Conservation (phyloP, 2,329 filamentous ascomycete species). For the Podosphaera fusca region DNA sequence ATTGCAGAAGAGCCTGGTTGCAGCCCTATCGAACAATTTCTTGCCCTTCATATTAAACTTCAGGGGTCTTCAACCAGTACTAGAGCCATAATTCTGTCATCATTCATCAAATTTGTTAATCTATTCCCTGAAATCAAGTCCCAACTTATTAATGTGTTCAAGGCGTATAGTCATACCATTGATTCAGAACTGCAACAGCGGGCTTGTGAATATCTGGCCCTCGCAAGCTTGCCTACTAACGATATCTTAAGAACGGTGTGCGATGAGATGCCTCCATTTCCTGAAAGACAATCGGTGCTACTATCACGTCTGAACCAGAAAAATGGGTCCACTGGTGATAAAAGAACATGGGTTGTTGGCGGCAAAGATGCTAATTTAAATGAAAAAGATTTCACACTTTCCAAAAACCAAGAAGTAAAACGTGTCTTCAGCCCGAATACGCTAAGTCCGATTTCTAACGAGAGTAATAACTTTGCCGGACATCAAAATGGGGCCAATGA, state of each 20-base stretch:
- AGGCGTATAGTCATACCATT: constrained; percentile 77
- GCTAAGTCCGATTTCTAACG: constrained; percentile 19
- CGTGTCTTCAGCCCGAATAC: constrained; percentile 52
- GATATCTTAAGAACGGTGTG: constrained; percentile 82
- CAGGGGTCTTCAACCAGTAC: constrained; percentile 73
- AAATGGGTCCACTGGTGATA: constrained; percentile 77
- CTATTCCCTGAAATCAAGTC: constrained; percentile 96
- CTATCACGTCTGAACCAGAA: constrained; percentile 87
- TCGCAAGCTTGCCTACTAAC: constrained; percentile 70
- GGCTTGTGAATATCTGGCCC: constrained; percentile 78
- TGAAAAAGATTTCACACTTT: constrained; percentile 54
- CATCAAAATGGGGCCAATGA: constrained; percentile 34
- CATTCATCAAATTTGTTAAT: constrained; percentile 95
- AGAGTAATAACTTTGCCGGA: constrained; percentile 28
- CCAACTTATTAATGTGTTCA: constrained; percentile 74
- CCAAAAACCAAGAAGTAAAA: constrained; percentile 62
- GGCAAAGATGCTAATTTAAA: constrained; percentile 84
- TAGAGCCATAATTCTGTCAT: constrained; percentile 80
- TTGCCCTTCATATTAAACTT: constrained; percentile 79
- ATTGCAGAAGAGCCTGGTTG: constrained; percentile 81
- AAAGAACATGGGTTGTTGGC: constrained; percentile 92
- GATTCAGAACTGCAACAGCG: constrained; percentile 91
- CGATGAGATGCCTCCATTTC: constrained; percentile 97
- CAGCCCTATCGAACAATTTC: constrained; percentile 90
- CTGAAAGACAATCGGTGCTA: constrained; percentile 76